Evolutionary conservation across 202 grass and related monocot species (phyloP), one percentile per base, ranked within the genome.

Genomic region (Digitaria exilis): DNA sequence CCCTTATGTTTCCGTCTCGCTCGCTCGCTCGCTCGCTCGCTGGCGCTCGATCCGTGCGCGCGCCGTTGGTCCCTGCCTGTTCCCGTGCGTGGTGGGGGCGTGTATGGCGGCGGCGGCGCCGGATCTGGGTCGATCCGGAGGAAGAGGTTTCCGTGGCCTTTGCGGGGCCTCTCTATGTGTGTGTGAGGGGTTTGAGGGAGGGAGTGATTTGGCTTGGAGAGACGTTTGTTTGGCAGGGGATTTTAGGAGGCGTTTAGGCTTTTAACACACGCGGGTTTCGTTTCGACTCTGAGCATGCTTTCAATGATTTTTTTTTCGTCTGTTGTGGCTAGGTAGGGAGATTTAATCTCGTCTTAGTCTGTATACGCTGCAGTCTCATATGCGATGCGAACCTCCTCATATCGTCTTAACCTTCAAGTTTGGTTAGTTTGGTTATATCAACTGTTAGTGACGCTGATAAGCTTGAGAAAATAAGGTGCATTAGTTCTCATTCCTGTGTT

Each of bases 61-160:
- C 25, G 25, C 22, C 13, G 31, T 43, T 2, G 0, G 6, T 6
- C 13, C 4, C 0, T 2, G 43, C 0, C 30, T 16, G 62, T 30
- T 14, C 9, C 1, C 15, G 13, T 9, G 19, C 16, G 10, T 5
- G 9, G 1, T 2, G 2, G 17, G 41, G 10, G 59, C 30, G 34
- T 56, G 35, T 59, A 6, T 17, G 0, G 2, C 0, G 1, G 11
- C 12, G 15, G 1, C 6, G 5, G 0, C 24, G 7, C n/a, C 66
- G 74, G 88, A 90, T 90, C 84, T 83, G 79, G 83, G 39, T 4
- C 1, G 52, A 4, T 59, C 41, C 24, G 50, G n/a, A 12, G 6
- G 24, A 17, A 4, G 22, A 32, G 58, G 44, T 13, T 58, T 73
- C 11, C 11, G 26, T 9, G 18, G 9, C 18, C 13, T 25, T 1